Percentiles rank a stretch among this genome's conserved stretches.
Evolutionary conservation across 768 basidiomycete species (phyloP).

Genomic region (Calocybe gangraenosa): DNA sequence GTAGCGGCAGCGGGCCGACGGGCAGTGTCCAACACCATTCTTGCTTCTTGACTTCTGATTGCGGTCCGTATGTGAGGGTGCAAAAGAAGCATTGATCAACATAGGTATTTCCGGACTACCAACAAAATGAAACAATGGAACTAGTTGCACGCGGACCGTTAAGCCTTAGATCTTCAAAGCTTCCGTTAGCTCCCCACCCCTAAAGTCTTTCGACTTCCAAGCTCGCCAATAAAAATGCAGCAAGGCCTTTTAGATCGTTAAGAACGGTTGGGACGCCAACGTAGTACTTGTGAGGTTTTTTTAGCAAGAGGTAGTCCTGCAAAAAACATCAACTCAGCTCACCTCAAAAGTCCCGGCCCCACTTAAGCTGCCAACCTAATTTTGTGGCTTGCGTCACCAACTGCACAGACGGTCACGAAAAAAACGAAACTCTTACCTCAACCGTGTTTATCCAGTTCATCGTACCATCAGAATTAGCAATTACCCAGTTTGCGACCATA

Average conservation of each 20-base stretch:
- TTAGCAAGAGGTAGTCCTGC: not conserved
- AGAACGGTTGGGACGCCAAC: conserved; percentile 9
- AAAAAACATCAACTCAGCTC: not conserved
- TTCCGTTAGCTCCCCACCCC: too few relatives aligned
- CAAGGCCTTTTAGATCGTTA: conserved; percentile 14
- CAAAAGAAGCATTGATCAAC: too few relatives aligned
- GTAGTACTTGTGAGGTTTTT: conserved; percentile 8
- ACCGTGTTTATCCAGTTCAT: conserved; percentile 15
- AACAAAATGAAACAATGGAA: too few relatives aligned
- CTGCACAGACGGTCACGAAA: not conserved
- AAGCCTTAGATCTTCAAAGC: too few relatives aligned
- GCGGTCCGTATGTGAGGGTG: not conserved
- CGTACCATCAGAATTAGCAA: conserved; percentile 8
- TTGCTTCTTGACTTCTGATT: conserved; percentile 9
- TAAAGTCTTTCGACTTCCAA: conserved; percentile 14
- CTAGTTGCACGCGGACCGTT: too few relatives aligned
- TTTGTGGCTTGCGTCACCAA: not conserved
- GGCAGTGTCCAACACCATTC: not conserved
- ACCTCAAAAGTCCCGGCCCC: conserved; percentile 14
- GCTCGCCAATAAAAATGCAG: conserved; percentile 12
- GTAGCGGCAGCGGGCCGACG: conserved; percentile 13
- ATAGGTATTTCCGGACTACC: too few relatives aligned
- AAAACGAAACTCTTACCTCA: conserved; percentile 5
- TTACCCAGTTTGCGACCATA: conserved; percentile 23
- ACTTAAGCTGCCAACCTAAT: conserved; percentile 12